A percentile compares a stretch with the other conserved stretches of the same genome.
Evolutionary conservation across 2,329 filamentous ascomycete species (phyloP).

Genomic region (Gliomastix tumulicola): DNA sequence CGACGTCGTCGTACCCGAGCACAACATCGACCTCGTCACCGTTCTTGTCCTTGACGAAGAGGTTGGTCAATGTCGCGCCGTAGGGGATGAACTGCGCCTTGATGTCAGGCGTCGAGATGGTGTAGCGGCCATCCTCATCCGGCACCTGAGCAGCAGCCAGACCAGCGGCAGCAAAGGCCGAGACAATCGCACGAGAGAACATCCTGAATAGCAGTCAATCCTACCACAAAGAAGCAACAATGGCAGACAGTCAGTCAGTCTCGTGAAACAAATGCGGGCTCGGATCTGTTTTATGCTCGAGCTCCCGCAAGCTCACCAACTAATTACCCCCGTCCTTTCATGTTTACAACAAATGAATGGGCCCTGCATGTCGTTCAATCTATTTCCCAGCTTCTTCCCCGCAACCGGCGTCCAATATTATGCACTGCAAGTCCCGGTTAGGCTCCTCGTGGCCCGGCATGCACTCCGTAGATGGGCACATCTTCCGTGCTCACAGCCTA

Average conservation of each 20-base stretch:
- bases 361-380: no score
- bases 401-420: not conserved
- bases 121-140: conserved; percentile 23
- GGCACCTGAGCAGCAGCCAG: conserved; percentile 8
- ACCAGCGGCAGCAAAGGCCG: not conserved
- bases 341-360: not conserved
- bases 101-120: conserved; percentile 23
- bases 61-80: conserved; percentile 53
- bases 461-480: no score
- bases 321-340: no score
- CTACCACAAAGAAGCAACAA: not conserved
- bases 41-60: conserved; percentile 56
- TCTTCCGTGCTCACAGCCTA: no score
- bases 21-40: conserved; percentile 57
- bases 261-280: no score
- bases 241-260: not conserved
- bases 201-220: not conserved
- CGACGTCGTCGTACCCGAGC: conserved; percentile 55
- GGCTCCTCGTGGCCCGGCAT: not conserved
- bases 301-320: no score
- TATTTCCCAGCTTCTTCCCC: no score
- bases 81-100: conserved; percentile 46
- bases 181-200: not conserved
- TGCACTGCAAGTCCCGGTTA: not conserved
- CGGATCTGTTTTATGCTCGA: no score